Conservation (phyloP, 352 stramenopile genomes). For the Phytopythium mirpurense region DNA sequence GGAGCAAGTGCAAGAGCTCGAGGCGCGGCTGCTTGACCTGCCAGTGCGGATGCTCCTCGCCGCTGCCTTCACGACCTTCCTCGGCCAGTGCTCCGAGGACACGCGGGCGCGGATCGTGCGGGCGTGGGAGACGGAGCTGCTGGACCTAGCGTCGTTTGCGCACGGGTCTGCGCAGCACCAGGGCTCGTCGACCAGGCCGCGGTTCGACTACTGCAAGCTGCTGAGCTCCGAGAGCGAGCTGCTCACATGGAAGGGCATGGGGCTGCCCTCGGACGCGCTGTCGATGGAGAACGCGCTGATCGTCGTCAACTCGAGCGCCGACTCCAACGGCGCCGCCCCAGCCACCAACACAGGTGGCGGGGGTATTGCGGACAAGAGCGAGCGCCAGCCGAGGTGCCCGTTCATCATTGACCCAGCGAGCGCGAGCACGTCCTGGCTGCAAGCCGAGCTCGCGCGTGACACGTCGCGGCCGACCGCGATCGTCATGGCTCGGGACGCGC, state of each 20-base stretch:
- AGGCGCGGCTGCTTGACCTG: slow-evolving; percentile 69
- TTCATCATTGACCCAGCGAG: slow-evolving; percentile 95
- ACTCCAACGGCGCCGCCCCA: not conserved
- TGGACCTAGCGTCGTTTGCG: slow-evolving; percentile 14
- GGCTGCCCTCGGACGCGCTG: slow-evolving; percentile 89
- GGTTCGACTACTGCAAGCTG: slow-evolving; percentile 84
- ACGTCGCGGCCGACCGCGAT: slow-evolving; percentile 84
- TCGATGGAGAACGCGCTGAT: slow-evolving; percentile 94
- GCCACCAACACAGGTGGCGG: not conserved
- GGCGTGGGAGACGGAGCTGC: slow-evolving; percentile 74
- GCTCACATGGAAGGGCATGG: slow-evolving; percentile 91
- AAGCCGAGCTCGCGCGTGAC: slow-evolving; percentile 84
- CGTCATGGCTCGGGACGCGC: slow-evolving; percentile 77
- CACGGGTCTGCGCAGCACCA: slow-evolving; percentile 12
- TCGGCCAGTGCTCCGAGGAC: slow-evolving; percentile 91
- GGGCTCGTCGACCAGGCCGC: slow-evolving; percentile 3
- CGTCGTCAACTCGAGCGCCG: slow-evolving; percentile 44
- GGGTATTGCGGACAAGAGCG: not conserved
- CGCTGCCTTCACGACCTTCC: slow-evolving; percentile 91
- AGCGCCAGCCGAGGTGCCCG: slow-evolving; percentile 39
- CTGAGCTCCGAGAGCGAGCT: slow-evolving; percentile 91
- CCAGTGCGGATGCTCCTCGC: slow-evolving; percentile 89
- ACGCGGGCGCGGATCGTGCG: slow-evolving; percentile 67
- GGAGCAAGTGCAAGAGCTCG: slow-evolving; percentile 84
- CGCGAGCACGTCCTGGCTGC: slow-evolving; percentile 86